These are phyloP conservation scores for Lipomyces yarrowii DNA, from an alignment of 1,139 yeast genomes.

Conservation along the genomic window DNA sequence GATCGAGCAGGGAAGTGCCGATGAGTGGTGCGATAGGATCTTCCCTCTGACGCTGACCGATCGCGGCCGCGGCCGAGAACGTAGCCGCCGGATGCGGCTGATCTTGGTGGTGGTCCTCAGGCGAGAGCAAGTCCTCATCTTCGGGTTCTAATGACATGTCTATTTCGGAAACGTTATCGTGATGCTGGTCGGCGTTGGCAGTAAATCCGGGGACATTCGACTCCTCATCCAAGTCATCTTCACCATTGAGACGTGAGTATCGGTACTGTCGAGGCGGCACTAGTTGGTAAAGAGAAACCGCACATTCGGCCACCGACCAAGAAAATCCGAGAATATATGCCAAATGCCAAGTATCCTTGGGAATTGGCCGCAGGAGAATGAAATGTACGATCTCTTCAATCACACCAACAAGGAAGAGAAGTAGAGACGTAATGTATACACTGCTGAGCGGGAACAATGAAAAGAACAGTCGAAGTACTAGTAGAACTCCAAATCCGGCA, in stretches of 20 bases:
- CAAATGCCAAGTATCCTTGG: constrained; percentile 22
- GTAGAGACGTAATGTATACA: constrained; percentile 23
- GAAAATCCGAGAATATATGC: constrained; percentile 25
- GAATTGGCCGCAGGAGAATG: constrained; percentile 17
- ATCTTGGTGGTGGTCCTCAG: constrained; percentile 8
- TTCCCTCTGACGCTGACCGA: constrained; percentile 24
- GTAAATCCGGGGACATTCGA: constrained; percentile 16
- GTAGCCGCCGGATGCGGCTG: constrained; percentile 25
- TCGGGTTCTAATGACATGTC: constrained; percentile 9
- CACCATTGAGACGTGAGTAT: constrained; percentile 17
- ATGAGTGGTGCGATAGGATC: constrained; percentile 29
- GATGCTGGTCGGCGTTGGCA: constrained; percentile 8
- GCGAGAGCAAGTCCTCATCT: neutral
- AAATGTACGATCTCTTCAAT: constrained; percentile 25
- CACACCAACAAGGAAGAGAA: constrained; percentile 26
- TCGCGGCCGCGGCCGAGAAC: constrained; percentile 28
- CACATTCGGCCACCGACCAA: constrained; percentile 28
- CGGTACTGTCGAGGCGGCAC: constrained; percentile 27
- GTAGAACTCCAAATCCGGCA: constrained; percentile 19
- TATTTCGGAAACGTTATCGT: constrained; percentile 16
- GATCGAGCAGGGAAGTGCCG: constrained; percentile 27
- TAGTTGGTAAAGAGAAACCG: constrained; percentile 23
- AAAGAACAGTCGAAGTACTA: constrained; percentile 21
- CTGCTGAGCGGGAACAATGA: constrained; percentile 27
- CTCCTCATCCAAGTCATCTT: constrained; percentile 15